Evolutionary conservation across 108 stramenopile genomes (phyloP).

Genomic region (Skeletonema menzelii): DNA sequence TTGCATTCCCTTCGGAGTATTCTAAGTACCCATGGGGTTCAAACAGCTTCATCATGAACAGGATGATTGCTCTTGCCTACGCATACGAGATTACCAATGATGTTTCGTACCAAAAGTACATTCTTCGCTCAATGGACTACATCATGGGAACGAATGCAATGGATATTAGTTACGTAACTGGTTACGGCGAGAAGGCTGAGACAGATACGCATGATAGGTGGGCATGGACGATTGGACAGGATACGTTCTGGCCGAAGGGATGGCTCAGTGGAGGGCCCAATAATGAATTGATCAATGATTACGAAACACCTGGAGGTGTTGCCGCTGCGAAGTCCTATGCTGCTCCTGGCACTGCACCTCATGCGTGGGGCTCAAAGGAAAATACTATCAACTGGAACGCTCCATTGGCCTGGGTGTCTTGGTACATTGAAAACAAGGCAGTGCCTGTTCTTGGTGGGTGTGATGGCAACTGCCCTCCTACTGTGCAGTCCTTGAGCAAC

Average conservation of each 20-base stretch:
- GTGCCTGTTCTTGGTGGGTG: slow-evolving; percentile 22
- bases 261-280: slow-evolving; percentile 33
- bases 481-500: background rate
- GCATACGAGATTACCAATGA: slow-evolving; percentile 23
- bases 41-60: slow-evolving; percentile 38
- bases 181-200: slow-evolving; percentile 30
- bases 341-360: slow-evolving; percentile 30
- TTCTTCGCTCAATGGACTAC: slow-evolving; percentile 24
- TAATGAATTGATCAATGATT: slow-evolving; percentile 28
- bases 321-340: slow-evolving; percentile 38
- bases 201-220: slow-evolving; percentile 34
- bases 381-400: slow-evolving; percentile 41
- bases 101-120: slow-evolving; percentile 19
- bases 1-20: slow-evolving; percentile 3
- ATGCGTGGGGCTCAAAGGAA: slow-evolving; percentile 30
- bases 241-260: slow-evolving; percentile 29
- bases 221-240: slow-evolving; percentile 29
- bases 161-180: slow-evolving; percentile 30
- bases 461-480: slow-evolving; percentile 7
- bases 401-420: slow-evolving; percentile 26
- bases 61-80: slow-evolving; percentile 23
- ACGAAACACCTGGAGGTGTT: slow-evolving; percentile 9
- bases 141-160: slow-evolving; percentile 35
- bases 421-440: slow-evolving; percentile 33
- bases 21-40: slow-evolving; percentile 23